Percentiles rank a stretch among this genome's conserved stretches.
phyloP scores from a whole-genome alignment of 306 rosid species.

The Delonix regia region DNA sequence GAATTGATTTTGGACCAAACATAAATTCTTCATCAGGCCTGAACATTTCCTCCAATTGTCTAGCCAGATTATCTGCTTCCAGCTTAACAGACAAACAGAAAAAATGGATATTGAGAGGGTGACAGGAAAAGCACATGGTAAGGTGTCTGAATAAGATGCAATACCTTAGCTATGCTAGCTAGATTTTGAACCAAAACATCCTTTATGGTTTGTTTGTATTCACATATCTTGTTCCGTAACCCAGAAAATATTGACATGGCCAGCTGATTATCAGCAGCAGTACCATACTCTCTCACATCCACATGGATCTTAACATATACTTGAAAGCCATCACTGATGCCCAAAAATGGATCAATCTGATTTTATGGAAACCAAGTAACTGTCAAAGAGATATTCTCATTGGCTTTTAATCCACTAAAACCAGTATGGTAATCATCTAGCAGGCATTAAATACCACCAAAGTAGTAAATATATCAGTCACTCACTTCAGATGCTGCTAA shows the following conservation, averaged over 20 bases:
- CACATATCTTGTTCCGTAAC: conserved; percentile 59
- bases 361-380: conserved; percentile 18
- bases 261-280: conserved; percentile 66
- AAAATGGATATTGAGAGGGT: conserved; percentile 22
- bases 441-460: conserved; percentile 17
- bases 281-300: conserved; percentile 66
- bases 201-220: conserved; percentile 52
- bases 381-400: conserved; percentile 15
- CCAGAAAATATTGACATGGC: conserved; percentile 64
- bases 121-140: not conserved
- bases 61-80: conserved; percentile 62
- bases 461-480: conserved; percentile 12
- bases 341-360: conserved; percentile 89
- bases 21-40: conserved; percentile 84
- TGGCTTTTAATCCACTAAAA: conserved; percentile 17
- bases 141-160: conserved; percentile 18
- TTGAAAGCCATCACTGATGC: conserved; percentile 74
- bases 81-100: conserved; percentile 58
- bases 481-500: conserved; percentile 74
- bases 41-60: conserved; percentile 69
- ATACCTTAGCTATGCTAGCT: conserved; percentile 67
- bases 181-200: conserved; percentile 66
- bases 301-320: conserved; percentile 66
- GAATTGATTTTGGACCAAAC: conserved; percentile 80
- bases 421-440: not conserved